Base-by-base conservation (phyloP, 2,329 filamentous ascomycete species). In the Huntiella omanensis region DNA sequence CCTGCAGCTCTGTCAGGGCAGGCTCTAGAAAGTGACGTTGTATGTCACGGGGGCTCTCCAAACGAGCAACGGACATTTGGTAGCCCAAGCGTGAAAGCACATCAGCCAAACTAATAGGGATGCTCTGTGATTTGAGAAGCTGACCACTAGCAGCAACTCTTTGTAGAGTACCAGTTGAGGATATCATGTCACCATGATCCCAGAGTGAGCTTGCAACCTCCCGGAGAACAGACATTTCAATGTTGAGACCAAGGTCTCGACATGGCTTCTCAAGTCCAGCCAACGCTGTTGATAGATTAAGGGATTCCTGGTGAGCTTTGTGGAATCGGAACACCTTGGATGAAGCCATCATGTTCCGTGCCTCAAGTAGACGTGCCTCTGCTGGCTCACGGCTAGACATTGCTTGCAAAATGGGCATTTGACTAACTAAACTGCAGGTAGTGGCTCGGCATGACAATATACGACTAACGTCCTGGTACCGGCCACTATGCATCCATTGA, bases 31-130 rank as follows among this genome's bases (percentile, higher is more conserved):
- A 96, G 33, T 81, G 77, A 53, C 80, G 77, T 53, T 95, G 84
- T 50, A 98, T 94, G 46, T 77, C 75, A 52, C 94, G 85, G 0
- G 92, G 85, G 53, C 88, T 93, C 59, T 94, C 86, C 4, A 98
- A 69, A 36, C 84, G 77, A 13, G 91, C 91, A 54, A 92, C 80
- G 0, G 88, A 93, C 36, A 94, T 75, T 57, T 88, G 84, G 55
- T 91, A 78, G 1, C 84, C 91, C 51, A 94, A 75, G 58, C 85
- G 88, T 3, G 88, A 85, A 28, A 96, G 70, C 22, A 98, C 63
- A 51, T 88, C 82, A 1, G 88, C 76, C 40, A 76, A 72, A 44
- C 78, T 84, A 28, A 93, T 71, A 2, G 70, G 63, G 39, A 93
- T 75, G 1, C 73, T 74, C 58, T 92, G 83, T 49, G 72, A 75